Evolutionary conservation across 164 flowering plant species (phyloP), one percentile per base, ranked within the genome.

Genomic region (Kalanchoe fedtschenkoi): DNA sequence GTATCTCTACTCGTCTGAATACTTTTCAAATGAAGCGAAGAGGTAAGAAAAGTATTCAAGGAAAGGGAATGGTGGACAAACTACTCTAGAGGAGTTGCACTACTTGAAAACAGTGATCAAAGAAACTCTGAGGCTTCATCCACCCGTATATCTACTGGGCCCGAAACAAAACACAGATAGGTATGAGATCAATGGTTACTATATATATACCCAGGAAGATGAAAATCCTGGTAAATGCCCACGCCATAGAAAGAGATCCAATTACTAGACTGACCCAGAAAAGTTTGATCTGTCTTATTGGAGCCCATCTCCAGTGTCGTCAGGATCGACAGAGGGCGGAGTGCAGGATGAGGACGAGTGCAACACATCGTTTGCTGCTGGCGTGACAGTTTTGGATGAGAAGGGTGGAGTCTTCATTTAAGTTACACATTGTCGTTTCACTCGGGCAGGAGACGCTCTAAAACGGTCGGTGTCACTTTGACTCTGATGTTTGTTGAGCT

Each of bases 71-170:
- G 26, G 15, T 47, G 55, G 55, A 47, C 55, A 47, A 22, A 24
- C 28, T 15, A 24, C 26, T 5, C 8, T 47, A 19, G 26, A 47
- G 0, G 55, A 47, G 26, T 24, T 47, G 26, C 22, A 47, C 26
- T 47, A 47, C 28, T 9, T 47, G 55, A 47, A 15, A 47, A 10
- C 28, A 13, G 28, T 47, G 26, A 47, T 47, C 22, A 47, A 47
- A 9, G 55, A 47, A 47, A 47, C 55, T 22, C 55, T 47, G n/a
- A 19, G 55, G 11, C 55, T 47, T 19, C 55, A 47, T 47, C 55
- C 55, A 5, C 55, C 55, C 7, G 55, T 47, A 19, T 8, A 19
- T 47, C 55, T 47, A 4, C 55, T 47, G 22, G 26, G 15, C 11
- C 55, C 22, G 22, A 47, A 24, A 47, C 26, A 47, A 9, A 47